Percentiles rank a stretch among this genome's conserved stretches.
Conservation (phyloP, 768 basidiomycete species). For the Galerina sulciceps region DNA sequence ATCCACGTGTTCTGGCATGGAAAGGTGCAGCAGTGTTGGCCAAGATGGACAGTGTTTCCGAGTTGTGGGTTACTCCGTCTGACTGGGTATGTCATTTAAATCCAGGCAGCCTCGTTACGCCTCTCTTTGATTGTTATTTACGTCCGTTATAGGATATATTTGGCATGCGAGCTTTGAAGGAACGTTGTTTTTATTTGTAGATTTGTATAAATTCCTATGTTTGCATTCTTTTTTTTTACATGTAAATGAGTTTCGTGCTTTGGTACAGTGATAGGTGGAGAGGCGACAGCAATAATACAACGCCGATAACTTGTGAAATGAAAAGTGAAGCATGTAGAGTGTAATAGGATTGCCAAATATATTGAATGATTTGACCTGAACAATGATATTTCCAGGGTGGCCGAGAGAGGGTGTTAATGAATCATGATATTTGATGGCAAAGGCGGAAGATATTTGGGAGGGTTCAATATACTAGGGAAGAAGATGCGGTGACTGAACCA, state of each 20-base stretch:
- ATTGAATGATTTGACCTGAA: too few species aligned
- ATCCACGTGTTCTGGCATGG: conserved; percentile 90
- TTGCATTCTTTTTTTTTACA: background rate
- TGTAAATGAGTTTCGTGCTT: background rate
- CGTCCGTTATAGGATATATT: conserved; percentile 59
- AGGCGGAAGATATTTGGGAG: background rate
- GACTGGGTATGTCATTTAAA: conserved; percentile 72
- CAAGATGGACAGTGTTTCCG: conserved; percentile 88
- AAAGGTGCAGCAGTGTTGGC: conserved; percentile 92
- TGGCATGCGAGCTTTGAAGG: conserved; percentile 82
- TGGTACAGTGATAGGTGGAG: conserved; percentile 22
- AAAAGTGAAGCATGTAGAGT: background rate
- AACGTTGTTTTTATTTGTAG: conserved; percentile 81
- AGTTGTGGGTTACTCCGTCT: conserved; percentile 84
- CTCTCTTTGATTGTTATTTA: background rate
- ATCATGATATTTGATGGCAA: background rate
- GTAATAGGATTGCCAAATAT: too few species aligned
- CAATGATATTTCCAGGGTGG: too few species aligned
- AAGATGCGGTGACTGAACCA: conserved; percentile 11
- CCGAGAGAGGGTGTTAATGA: too few species aligned
- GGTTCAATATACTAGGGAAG: conserved; percentile 4
- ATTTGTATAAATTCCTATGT: background rate
- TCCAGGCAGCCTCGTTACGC: background rate
- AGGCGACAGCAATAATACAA: background rate
- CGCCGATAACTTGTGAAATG: background rate